These are phyloP conservation scores for Chenopodium formosanum DNA, from an alignment of 148 eudicot genomes.

Conservation along the genomic window DNA sequence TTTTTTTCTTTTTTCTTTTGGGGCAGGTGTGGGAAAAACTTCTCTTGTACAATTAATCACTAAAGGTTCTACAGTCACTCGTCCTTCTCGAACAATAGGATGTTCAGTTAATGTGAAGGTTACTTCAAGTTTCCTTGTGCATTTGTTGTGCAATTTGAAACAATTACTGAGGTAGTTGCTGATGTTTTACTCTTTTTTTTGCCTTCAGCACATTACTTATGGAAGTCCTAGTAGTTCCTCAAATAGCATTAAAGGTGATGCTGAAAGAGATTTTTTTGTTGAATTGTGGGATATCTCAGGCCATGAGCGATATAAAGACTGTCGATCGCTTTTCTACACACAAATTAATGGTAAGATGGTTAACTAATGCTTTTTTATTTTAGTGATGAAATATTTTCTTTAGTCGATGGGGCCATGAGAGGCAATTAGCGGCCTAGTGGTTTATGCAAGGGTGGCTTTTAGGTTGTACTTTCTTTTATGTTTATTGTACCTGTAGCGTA, in stretches of 20 bases:
- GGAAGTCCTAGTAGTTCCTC: slow-evolving; percentile 83
- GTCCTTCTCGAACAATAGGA: slow-evolving; percentile 87
- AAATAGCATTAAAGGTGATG: slow-evolving; percentile 70
- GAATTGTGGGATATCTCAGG: slow-evolving; percentile 97
- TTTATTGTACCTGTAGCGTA: too few relatives aligned
- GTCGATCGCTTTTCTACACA: slow-evolving; percentile 87
- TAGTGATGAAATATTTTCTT: too few relatives aligned
- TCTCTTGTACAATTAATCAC: slow-evolving; percentile 88
- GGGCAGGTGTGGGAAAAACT: slow-evolving; percentile 88
- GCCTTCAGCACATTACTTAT: slow-evolving; percentile 70
- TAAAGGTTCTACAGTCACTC: slow-evolving; percentile 68
- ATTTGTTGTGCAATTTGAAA: slow-evolving; percentile 5
- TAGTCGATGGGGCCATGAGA: too few relatives aligned
- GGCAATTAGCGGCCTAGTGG: too few relatives aligned
- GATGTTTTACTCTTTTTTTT: slow-evolving; percentile 13
- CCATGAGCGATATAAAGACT: slow-evolving; percentile 91
- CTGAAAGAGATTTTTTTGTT: slow-evolving; percentile 80
- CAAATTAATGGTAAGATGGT: slow-evolving; percentile 69
- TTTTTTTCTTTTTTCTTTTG: slow-evolving; percentile 13
- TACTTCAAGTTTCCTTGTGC: slow-evolving; percentile 1
- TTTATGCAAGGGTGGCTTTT: too few relatives aligned
- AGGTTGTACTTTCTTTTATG: too few relatives aligned
- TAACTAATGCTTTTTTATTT: neutral
- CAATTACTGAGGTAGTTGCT: neutral
- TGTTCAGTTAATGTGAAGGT: slow-evolving; percentile 89